Conservation (phyloP, 2,329 filamentous ascomycete species). For the Coniella lustricola region DNA sequence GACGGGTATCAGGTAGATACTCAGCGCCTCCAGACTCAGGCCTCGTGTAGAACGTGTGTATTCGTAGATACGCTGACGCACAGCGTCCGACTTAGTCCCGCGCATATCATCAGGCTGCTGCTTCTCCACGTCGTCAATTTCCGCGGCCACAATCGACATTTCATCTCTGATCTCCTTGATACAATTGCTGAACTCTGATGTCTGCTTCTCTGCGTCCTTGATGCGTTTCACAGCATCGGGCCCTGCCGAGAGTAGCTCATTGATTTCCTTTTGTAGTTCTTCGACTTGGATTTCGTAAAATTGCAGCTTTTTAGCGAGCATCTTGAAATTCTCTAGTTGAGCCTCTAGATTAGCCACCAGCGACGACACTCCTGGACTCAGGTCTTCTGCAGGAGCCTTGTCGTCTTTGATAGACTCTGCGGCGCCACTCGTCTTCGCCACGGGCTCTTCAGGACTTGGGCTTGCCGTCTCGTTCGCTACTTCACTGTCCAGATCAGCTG, state of each 20-base stretch:
- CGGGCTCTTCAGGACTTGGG: conserved; percentile 12
- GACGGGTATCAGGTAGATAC: conserved; percentile 52
- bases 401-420: not conserved
- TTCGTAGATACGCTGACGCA: conserved; percentile 31
- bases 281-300: conserved; percentile 26
- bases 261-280: conserved; percentile 25
- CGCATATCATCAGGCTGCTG: conserved; percentile 12
- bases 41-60: conserved; percentile 55
- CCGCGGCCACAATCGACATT: conserved; percentile 29
- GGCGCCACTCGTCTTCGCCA: conserved; percentile 4
- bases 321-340: conserved; percentile 28
- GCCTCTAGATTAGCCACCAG: conserved; percentile 21
- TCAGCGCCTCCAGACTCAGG: conserved; percentile 46
- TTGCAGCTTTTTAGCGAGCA: conserved; percentile 27
- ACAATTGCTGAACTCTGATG: conserved; percentile 25
- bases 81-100: conserved; percentile 18
- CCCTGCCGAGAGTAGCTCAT: conserved; percentile 17
- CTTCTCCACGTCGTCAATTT: conserved; percentile 29
- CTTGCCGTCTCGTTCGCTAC: conserved; percentile 14
- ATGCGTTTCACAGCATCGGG: conserved; percentile 16
- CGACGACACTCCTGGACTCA: conserved; percentile 13
- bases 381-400: not conserved
- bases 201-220: conserved; percentile 23
- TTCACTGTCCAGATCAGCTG: conserved; percentile 12
- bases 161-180: conserved; percentile 29